Evolutionary conservation across 441 rosid species (phyloP).

Genomic region (Gossypium schwendimanii): DNA sequence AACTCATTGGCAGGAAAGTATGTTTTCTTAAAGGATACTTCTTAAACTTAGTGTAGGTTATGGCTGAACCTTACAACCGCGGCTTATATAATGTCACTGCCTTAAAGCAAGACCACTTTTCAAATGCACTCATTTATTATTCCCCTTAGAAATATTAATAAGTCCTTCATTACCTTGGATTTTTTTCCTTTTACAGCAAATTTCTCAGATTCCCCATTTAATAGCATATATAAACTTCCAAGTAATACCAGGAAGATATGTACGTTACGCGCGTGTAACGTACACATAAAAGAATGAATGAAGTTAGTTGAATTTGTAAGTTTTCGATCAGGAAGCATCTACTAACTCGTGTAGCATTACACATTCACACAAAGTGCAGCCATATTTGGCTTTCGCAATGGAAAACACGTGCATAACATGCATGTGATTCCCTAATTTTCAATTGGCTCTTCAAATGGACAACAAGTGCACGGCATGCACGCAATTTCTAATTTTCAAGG

Average conservation of each 20-base stretch:
- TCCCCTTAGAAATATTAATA: not conserved
- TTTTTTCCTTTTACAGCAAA: not conserved
- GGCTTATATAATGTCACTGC: not conserved
- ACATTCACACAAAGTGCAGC: not conserved
- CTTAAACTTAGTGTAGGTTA: not conserved
- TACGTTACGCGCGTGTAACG: not conserved
- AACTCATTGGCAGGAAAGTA: conserved; percentile 8
- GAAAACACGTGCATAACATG: not conserved
- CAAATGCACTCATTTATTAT: conserved; percentile 4
- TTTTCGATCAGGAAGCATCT: too few species aligned
- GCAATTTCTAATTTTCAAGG: not conserved
- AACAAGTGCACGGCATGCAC: not conserved
- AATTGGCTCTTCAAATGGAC: not conserved
- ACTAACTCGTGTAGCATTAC: not conserved
- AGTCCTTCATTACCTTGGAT: not conserved
- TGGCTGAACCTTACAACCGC: not conserved
- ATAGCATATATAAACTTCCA: not conserved
- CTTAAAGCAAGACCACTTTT: not conserved
- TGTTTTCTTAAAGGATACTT: not conserved
- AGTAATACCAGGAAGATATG: not conserved
- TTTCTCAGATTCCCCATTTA: not conserved
- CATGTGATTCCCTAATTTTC: not conserved
- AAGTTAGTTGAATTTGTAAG: not conserved
- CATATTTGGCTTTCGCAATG: not conserved
- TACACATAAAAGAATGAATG: not conserved